A percentile compares a stretch with the other conserved stretches of the same genome.
These are phyloP conservation scores for Phytophthora cryptogea DNA, from an alignment of 352 stramenopile genomes.

Conservation along the genomic window DNA sequence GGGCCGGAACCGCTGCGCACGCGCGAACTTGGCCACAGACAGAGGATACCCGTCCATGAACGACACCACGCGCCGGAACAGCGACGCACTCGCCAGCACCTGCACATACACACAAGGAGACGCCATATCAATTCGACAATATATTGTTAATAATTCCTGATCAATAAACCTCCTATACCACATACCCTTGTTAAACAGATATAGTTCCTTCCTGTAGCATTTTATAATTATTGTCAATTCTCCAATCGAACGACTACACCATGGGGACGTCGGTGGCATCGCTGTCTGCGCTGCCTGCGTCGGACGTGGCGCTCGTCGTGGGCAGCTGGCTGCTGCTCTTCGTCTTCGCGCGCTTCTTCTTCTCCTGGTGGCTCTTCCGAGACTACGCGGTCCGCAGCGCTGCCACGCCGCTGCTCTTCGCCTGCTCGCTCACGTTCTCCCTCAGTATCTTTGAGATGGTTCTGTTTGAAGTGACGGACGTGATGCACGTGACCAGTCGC, in stretches of 20 bases:
- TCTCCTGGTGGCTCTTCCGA: slow-evolving; percentile 84
- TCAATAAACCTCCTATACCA: too few species aligned
- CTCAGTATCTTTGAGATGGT: slow-evolving; percentile 84
- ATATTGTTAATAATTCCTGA: too few species aligned
- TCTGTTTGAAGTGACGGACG: slow-evolving; percentile 78
- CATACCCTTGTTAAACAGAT: too few species aligned
- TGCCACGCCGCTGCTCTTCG: slow-evolving; percentile 71
- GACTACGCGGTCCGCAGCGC: slow-evolving; percentile 77
- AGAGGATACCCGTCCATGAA: slow-evolving; percentile 41
- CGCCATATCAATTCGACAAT: too few species aligned
- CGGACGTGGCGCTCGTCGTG: slow-evolving; percentile 35
- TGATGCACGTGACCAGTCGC: slow-evolving; percentile 61
- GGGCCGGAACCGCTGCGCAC: slow-evolving; percentile 23
- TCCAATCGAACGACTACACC: too few species aligned
- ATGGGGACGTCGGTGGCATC: slow-evolving; percentile 15
- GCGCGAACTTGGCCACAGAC: slow-evolving; percentile 24
- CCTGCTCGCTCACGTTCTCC: slow-evolving; percentile 73
- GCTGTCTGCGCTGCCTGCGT: slow-evolving; percentile 30
- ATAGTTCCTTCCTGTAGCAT: too few species aligned
- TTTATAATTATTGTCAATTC: too few species aligned
- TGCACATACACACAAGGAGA: slow-evolving; percentile 9
- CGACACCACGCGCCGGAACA: slow-evolving; percentile 26
- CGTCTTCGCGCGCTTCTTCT: slow-evolving; percentile 78
- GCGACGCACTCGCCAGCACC: slow-evolving; percentile 27
- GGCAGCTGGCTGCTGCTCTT: slow-evolving; percentile 64